These are phyloP conservation scores for Xylaria flabelliformis DNA, from an alignment of 495 filamentous ascomycete species.

Conservation along the genomic window DNA sequence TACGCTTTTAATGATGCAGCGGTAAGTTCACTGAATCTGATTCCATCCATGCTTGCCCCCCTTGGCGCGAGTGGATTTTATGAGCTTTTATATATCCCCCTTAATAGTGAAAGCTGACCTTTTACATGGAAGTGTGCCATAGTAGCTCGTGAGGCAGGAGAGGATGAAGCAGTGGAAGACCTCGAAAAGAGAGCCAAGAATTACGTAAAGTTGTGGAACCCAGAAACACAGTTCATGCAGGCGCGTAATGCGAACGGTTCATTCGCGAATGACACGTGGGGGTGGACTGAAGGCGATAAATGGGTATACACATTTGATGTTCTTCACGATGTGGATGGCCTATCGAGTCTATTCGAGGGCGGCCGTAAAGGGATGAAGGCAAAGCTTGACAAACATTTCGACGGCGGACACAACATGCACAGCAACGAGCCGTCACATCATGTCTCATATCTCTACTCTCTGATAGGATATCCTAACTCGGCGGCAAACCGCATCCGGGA, in stretches of 20 bases:
- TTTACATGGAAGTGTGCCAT: conserved; percentile 30
- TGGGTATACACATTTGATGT: conserved; percentile 46
- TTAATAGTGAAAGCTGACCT: background rate
- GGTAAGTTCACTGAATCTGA: background rate
- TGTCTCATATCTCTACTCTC: conserved; percentile 42
- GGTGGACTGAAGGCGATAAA: conserved; percentile 43
- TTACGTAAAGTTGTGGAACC: conserved; percentile 40
- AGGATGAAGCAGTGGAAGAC: conserved; percentile 26
- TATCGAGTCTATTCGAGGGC: conserved; percentile 36
- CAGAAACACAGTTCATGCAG: conserved; percentile 41
- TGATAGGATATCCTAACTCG: conserved; percentile 36
- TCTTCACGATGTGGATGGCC: conserved; percentile 38
- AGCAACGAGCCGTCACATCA: conserved; percentile 44
- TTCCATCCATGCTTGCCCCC: background rate
- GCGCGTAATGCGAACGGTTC: conserved; percentile 42
- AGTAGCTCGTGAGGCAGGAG: conserved; percentile 34
- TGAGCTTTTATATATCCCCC: too few species aligned
- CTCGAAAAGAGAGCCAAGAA: conserved; percentile 37
- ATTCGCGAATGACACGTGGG: conserved; percentile 39
- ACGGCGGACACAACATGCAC: conserved; percentile 44
- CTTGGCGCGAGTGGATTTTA: too few species aligned
- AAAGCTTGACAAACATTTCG: conserved; percentile 43
- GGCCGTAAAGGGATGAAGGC: conserved; percentile 36
- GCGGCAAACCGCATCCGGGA: conserved; percentile 34
- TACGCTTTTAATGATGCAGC: conserved; percentile 43